Evolutionary conservation across 805 yeast genomes (phyloP).

Genomic region (Nakazawaea ishiwadae): DNA sequence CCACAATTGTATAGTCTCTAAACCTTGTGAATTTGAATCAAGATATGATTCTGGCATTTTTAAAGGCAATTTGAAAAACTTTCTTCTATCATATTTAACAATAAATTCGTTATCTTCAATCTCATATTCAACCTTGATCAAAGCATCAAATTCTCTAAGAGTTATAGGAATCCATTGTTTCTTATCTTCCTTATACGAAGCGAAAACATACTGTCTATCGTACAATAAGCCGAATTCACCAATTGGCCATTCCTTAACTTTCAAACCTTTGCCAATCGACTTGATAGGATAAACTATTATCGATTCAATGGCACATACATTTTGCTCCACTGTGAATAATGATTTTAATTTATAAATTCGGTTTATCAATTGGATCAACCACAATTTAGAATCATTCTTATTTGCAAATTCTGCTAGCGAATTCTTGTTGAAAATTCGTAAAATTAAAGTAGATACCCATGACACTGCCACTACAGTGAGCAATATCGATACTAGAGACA

Average conservation of each 20-base stretch:
- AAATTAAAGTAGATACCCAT: neutral
- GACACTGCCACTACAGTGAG: neutral
- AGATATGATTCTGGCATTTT: neutral
- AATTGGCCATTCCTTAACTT: constrained; percentile 22
- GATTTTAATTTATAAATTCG: constrained; percentile 2
- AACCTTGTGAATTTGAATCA: neutral
- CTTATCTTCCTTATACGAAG: constrained; percentile 15
- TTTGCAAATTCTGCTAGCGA: neutral
- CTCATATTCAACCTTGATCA: constrained; percentile 15
- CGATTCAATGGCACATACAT: constrained; percentile 22
- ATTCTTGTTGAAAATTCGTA: neutral
- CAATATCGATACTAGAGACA: neutral
- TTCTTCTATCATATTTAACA: constrained; percentile 1
- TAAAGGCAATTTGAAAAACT: constrained; percentile 7
- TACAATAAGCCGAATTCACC: constrained; percentile 23
- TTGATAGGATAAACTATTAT: constrained; percentile 26
- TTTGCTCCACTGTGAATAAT: neutral
- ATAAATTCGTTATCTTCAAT: constrained; percentile 12
- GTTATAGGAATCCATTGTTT: constrained; percentile 15
- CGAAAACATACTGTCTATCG: constrained; percentile 24
- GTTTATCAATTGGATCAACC: constrained; percentile 1
- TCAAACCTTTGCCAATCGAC: constrained; percentile 21
- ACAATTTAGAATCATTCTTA: neutral
- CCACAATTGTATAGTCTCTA: constrained; percentile 3
- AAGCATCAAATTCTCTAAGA: constrained; percentile 14